These are phyloP conservation scores for Plasmodium inui DNA, from an alignment of 169 alveolate genomes.

Conservation along the genomic window DNA sequence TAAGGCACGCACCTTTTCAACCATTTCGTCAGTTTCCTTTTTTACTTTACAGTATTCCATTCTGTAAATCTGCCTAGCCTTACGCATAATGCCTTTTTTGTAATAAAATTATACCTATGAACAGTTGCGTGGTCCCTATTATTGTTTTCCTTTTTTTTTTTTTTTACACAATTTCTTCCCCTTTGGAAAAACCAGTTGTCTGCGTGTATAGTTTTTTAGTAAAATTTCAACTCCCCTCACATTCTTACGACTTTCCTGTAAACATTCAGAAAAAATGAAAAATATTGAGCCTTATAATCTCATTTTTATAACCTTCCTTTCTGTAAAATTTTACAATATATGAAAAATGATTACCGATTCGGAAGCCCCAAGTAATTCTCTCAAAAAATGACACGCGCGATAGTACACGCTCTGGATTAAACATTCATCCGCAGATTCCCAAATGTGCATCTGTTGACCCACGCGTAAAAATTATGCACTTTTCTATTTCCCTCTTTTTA, in stretches of 20 bases:
- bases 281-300: background rate
- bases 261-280: background rate
- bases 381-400: background rate
- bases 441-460: background rate
- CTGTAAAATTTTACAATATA: background rate
- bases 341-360: slow-evolving; percentile 67
- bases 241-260: background rate
- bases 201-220: background rate
- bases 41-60: background rate
- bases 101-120: background rate
- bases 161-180: background rate
- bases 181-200: background rate
- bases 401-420: background rate
- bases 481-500: background rate
- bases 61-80: background rate
- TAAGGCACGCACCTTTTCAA: background rate
- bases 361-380: slow-evolving; percentile 70
- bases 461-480: background rate
- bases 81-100: background rate
- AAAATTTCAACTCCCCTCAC: background rate
- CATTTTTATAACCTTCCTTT: background rate
- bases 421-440: background rate
- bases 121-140: background rate
- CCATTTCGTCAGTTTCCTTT: background rate
- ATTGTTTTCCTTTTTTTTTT: background rate